Evolutionary conservation across 2,329 filamentous ascomycete species (phyloP).

Genomic region (Tolypocladium paradoxum): DNA sequence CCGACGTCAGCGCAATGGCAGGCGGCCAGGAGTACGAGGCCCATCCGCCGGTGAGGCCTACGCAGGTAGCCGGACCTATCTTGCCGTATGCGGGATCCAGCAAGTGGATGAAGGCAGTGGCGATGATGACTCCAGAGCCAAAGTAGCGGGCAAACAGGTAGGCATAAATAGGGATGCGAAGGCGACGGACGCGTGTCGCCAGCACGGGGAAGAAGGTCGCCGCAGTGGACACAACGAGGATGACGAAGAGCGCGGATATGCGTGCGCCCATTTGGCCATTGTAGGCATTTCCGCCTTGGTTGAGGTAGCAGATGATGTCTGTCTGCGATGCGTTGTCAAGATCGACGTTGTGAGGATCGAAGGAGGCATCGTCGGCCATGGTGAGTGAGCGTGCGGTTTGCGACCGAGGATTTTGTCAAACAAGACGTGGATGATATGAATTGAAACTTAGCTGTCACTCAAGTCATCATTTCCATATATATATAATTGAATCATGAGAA

Average conservation of each 20-base stretch:
- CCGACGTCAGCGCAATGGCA: conserved; percentile 35
- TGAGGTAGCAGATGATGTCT: not conserved
- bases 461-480: not conserved
- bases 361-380: not conserved
- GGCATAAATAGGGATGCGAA: not conserved
- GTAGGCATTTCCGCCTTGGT: not conserved
- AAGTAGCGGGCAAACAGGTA: not conserved
- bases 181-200: not conserved
- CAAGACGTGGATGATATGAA: not conserved
- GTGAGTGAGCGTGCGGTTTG: not conserved
- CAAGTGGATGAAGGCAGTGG: not conserved
- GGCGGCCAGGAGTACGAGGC: conserved; percentile 40
- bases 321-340: not conserved
- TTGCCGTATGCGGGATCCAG: not conserved
- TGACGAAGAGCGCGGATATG: not conserved
- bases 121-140: not conserved
- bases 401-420: not conserved
- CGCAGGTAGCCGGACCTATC: conserved; percentile 25
- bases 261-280: not conserved
- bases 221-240: not conserved
- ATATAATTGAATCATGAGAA: not conserved
- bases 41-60: conserved; percentile 39
- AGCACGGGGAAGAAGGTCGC: not conserved
- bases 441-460: not conserved
- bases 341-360: not conserved